Evolutionary conservation across 345 rosid species (phyloP), one percentile per base, ranked within the genome.

Genomic region (Salix koriyanagi): DNA sequence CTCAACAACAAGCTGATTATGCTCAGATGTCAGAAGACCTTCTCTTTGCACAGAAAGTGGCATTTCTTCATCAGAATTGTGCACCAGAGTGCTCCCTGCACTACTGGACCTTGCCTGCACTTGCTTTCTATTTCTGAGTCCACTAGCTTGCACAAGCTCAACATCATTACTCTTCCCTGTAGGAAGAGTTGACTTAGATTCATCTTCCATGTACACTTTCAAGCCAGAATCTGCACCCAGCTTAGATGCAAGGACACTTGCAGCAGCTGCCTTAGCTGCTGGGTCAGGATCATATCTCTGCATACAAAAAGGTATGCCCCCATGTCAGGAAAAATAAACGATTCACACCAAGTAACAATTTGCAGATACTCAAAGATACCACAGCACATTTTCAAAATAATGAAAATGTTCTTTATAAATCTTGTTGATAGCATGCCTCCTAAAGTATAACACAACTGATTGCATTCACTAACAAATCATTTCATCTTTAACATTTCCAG

Each of bases 261-360:
- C 99, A 74, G 99, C 99, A 13, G 99, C 98, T 77, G 98, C 98
- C 82, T 96, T 93, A 23, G 97, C 99, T 32, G 98, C 98, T 58
- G 99, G 99, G 79, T 95, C 99, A 16, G 97, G 90, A 82, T 93
- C 98, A 75, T 95, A 95, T 82, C 91, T 90, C 99, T 95, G 91
- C 86, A 85, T 25, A 67, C 71, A 70, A 62, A 70, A 79, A 41
- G 76, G 48, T 44, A 11, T 44, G 50, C 50, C 14, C 50, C 50
- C 4, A 44, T 44, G 50, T 44, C 50, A 44, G 16, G 50, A 44
- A 11, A 44, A 13, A 13, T 14, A 44, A 44, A 12, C 16, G 50
- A 48, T 36, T 62, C 44, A 70, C 48, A 8, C 73, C 36, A 58
- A 73, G 67, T 52, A 41, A 65, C 19, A 39, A 67, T 74, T 10